These are phyloP conservation scores for Phytophthora pinifolia DNA, from an alignment of 352 stramenopile species.

Conservation along the genomic window DNA sequence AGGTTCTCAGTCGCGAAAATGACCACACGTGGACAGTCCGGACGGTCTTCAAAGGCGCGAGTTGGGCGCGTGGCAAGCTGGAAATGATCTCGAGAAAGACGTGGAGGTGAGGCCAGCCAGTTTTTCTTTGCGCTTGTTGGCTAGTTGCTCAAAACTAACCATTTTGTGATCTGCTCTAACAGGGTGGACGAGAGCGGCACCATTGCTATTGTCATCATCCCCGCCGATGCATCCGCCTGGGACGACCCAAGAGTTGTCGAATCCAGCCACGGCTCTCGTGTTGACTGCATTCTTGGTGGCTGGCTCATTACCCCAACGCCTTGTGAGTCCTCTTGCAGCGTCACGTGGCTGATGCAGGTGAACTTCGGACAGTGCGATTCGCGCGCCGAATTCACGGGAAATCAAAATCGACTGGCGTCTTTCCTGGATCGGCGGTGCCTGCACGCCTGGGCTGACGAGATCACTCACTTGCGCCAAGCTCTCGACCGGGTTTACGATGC, in stretches of 20 bases:
- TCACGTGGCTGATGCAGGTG: conserved; percentile 81
- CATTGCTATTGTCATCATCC: conserved; percentile 70
- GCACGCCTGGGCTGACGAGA: conserved; percentile 55
- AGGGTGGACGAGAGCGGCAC: conserved; percentile 69
- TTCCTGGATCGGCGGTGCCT: conserved; percentile 43
- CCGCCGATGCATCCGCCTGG: conserved; percentile 46
- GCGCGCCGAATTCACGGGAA: conserved; percentile 53
- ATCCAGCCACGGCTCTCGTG: conserved; percentile 19
- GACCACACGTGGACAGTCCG: conserved; percentile 58
- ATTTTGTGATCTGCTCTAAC: conserved; percentile 1
- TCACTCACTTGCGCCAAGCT: conserved; percentile 40
- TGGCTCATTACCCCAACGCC: conserved; percentile 66
- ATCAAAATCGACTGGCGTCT: conserved; percentile 27
- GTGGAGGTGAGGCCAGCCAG: conserved; percentile 50
- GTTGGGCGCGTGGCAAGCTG: conserved; percentile 37
- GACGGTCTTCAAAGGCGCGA: conserved; percentile 50
- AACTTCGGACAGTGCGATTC: conserved; percentile 71
- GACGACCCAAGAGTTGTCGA: conserved; percentile 12
- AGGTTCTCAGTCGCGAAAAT: conserved; percentile 48
- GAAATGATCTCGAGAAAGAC: conserved; percentile 68
- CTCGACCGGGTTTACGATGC: conserved; percentile 53
- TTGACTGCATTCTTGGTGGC: conserved; percentile 68
- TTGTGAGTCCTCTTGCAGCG: conserved; percentile 58
- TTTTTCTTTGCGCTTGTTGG: neutral
- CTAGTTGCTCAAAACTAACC: neutral